These are phyloP conservation scores for Phytophthora hybrid DNA, from an alignment of 352 stramenopile species.

Conservation along the genomic window DNA sequence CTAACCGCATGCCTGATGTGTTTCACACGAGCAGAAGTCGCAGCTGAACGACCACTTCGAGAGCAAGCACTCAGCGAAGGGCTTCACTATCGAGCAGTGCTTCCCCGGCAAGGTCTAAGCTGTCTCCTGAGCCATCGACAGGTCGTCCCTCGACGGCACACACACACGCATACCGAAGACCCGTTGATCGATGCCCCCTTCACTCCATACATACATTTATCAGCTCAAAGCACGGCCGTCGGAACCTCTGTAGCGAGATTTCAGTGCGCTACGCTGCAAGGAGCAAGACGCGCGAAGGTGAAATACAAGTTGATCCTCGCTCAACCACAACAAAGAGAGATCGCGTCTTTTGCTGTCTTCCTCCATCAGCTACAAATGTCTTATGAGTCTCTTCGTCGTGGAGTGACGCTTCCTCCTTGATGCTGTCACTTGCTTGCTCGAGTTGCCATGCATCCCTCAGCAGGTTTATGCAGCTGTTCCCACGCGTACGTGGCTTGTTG, in stretches of 20 bases:
- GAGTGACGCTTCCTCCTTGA: not conserved
- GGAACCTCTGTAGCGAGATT: conserved; percentile 20
- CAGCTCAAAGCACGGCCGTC: conserved; percentile 9
- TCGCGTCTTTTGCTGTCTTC: conserved; percentile 8
- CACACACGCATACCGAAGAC: not conserved
- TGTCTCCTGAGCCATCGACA: not conserved
- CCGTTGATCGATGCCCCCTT: not conserved
- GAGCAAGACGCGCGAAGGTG: conserved; percentile 2
- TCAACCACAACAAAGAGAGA: not conserved
- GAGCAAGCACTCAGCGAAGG: conserved; percentile 84
- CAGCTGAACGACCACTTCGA: conserved; percentile 85
- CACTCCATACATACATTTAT: conserved; percentile 15
- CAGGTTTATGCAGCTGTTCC: conserved; percentile 35
- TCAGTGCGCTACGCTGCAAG: conserved; percentile 1
- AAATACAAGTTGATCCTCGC: not conserved
- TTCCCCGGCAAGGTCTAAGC: conserved; percentile 50
- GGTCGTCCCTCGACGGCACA: not conserved
- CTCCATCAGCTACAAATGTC: not conserved
- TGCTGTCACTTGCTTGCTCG: not conserved
- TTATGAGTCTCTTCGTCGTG: not conserved
- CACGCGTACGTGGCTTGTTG: conserved; percentile 19
- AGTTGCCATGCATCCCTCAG: conserved; percentile 9
- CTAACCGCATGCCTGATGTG: not conserved
- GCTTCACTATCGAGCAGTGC: conserved; percentile 80
- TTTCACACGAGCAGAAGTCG: conserved; percentile 43